Evolutionary conservation across 2,329 filamentous ascomycete genomes (phyloP), one percentile per base, ranked within the genome.

Genomic region (Aspergillus flavus): DNA sequence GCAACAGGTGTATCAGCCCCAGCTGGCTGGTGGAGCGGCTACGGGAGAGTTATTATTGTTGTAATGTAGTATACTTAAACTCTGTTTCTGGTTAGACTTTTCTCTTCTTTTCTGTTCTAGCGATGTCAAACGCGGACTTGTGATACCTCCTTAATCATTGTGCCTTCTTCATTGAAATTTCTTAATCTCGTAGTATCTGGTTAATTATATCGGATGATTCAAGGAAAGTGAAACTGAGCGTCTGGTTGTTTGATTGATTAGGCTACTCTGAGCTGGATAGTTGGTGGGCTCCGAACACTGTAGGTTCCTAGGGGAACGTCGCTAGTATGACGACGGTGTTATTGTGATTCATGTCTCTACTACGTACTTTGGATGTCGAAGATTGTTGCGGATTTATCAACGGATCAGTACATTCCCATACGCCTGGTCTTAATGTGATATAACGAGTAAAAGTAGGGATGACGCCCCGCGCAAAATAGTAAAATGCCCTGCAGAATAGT

Each of bases 41-140:
- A 92, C 91, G 68, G 89, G 89, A 9, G 91, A 94, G 80, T 80
- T 94, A 77, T 80, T 94, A 72, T 82, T 89, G 75, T 80, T 91
- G 72, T 91, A 81, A 64, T 69, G 14, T 46, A 41, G 21, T 23
- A 39, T 55, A 28, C 23, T 19, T 66, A 41, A 62, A 67, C 63
- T 68, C 10, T 19, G 21, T 32, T 52, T 34, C 48, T 32, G 64
- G 62, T 67, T 69, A 68, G 59, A 62, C 57, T 61, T 53, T 32
- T 34, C 34, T 26, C 23, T 21, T 46, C 56, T 41, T 56, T 54
- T 32, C 45, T 53, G n/a, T 56, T 62, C 32, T 46, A 64, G 64
- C 57, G 64, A 53, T 56, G 54, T 34, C 30, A 46, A 45, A 57
- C 46, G 61, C 46, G 65, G 59, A 56, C 53, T 58, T 63, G 57